A percentile compares a stretch with the other conserved stretches of the same genome.
Evolutionary conservation across 2,329 filamentous ascomycete species (phyloP).

Genomic region (Claviceps sp.): DNA sequence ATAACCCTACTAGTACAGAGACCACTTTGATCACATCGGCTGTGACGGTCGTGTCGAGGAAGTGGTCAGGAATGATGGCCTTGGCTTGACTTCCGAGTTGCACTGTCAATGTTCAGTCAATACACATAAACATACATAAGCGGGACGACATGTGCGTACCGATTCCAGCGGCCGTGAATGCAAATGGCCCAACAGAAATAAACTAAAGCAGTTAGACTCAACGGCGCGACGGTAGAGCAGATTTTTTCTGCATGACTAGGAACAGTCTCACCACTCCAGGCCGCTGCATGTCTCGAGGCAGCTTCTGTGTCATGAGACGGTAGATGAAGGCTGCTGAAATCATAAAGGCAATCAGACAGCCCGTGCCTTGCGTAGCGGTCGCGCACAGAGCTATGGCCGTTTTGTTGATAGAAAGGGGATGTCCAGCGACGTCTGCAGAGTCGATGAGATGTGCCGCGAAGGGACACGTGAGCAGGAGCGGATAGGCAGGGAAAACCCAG

Average conservation of each 20-base stretch:
- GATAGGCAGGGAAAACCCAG: conserved; percentile 81
- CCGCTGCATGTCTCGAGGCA: conserved; percentile 60
- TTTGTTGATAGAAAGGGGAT: conserved; percentile 16
- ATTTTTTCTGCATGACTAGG: too few relatives aligned
- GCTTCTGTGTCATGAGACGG: conserved; percentile 75
- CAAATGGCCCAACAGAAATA: conserved; percentile 66
- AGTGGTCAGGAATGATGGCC: conserved; percentile 28
- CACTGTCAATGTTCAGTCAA: conserved; percentile 13
- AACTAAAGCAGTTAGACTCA: conserved; percentile 33
- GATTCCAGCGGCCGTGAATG: conserved; percentile 37
- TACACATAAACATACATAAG: neutral
- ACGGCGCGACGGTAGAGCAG: neutral
- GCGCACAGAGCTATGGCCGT: conserved; percentile 35
- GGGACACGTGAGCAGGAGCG: conserved; percentile 62
- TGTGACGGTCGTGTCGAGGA: conserved; percentile 28
- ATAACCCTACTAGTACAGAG: conserved; percentile 52
- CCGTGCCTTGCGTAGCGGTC: conserved; percentile 38
- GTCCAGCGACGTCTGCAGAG: conserved; percentile 20
- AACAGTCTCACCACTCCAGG: conserved; percentile 49
- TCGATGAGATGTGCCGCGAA: conserved; percentile 48
- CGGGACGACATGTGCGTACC: neutral
- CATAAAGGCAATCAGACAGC: conserved; percentile 53
- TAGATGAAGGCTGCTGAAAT: conserved; percentile 77
- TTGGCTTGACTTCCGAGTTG: conserved; percentile 30
- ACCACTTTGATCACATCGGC: conserved; percentile 32